Evolutionary conservation across 768 basidiomycete species (phyloP).

Genomic region (Russula earlei): DNA sequence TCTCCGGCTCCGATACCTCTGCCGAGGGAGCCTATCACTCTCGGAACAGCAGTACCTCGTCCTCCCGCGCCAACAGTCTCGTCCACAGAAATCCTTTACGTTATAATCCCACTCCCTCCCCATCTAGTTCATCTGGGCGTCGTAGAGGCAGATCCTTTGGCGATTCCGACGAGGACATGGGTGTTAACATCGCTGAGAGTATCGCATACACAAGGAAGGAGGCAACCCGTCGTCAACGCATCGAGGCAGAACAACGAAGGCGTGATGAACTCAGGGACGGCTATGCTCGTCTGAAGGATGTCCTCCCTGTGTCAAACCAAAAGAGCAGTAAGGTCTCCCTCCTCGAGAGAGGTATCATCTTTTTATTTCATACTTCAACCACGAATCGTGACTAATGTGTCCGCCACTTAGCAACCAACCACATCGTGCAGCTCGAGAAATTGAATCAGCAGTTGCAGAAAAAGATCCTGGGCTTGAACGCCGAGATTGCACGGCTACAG

Average conservation of each 20-base stretch:
- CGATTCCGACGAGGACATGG: conserved; percentile 64
- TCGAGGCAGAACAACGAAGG: conserved; percentile 84
- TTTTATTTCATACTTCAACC: conserved; percentile 5
- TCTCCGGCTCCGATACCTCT: conserved; percentile 86
- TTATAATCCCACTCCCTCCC: conserved; percentile 78
- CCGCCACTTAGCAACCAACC: conserved; percentile 53
- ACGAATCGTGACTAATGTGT: conserved; percentile 4
- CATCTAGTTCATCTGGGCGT: conserved; percentile 61
- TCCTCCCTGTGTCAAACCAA: conserved; percentile 79
- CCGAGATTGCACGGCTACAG: conserved; percentile 61
- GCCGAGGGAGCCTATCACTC: conserved; percentile 62
- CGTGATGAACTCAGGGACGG: conserved; percentile 86
- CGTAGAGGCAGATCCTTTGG: conserved; percentile 57
- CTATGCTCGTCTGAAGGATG: conserved; percentile 81
- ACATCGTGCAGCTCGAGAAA: conserved; percentile 65
- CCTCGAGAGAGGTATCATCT: conserved; percentile 64
- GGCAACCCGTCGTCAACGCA: conserved; percentile 73
- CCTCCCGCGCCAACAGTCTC: conserved; percentile 65
- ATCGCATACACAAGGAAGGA: conserved; percentile 74
- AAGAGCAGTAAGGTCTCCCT: conserved; percentile 87
- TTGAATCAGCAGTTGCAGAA: conserved; percentile 61
- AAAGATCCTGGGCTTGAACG: conserved; percentile 55
- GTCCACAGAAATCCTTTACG: conserved; percentile 62
- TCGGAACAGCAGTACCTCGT: conserved; percentile 67
- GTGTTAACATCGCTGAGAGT: conserved; percentile 55